Base-by-base conservation (phyloP, 1,284 basidiomycete genomes). In the Athelia sp. region DNA sequence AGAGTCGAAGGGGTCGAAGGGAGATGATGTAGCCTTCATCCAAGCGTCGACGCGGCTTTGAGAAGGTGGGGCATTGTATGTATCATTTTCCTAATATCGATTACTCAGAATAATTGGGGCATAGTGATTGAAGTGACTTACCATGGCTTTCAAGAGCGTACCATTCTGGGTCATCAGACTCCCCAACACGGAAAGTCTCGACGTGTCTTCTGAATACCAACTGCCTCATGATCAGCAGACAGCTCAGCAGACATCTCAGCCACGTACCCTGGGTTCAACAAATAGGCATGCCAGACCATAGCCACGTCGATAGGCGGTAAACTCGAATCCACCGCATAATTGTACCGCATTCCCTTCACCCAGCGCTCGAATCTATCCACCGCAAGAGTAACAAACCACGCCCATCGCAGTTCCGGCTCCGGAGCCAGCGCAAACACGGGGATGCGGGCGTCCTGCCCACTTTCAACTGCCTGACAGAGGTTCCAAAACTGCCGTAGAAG, bases 271-370 rank as follows among this genome's bases (percentile, higher is more conserved):
- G 74, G 74, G 52, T 74, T 76, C 2, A 79, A 61, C 60, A 75
- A 58, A 55, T 79, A 78, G 1, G 76, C 59, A 54, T 79, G 76
- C 73, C 75, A 76, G 6, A 73, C 70, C 71, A 76, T 74, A 6
- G 73, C 48, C 3, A 76, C 72, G 50, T 78, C 76, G 2, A 73
- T 19, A 1, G 75, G 74, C 0, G 75, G 76, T 19, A 73, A 47
- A 23, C 64, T 50, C 0, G 63, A 58, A 8, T 54, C 50, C 13
- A 63, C 40, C 35, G 62, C 62, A 29, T 23, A 44, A 40, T 46
- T 15, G 40, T 45, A 9, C 22, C 23, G 21, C 36, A 45, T n/a
- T 45, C 46, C 22, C 45, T 51, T 48, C 52, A 66, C 32, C 68
- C 66, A 68, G 11, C 58, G 52, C 45, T 69, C 62, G 55, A 71